These are phyloP conservation scores for Bryopsis sp. DNA, from an alignment of 139 green algal genomes.

Conservation along the genomic window DNA sequence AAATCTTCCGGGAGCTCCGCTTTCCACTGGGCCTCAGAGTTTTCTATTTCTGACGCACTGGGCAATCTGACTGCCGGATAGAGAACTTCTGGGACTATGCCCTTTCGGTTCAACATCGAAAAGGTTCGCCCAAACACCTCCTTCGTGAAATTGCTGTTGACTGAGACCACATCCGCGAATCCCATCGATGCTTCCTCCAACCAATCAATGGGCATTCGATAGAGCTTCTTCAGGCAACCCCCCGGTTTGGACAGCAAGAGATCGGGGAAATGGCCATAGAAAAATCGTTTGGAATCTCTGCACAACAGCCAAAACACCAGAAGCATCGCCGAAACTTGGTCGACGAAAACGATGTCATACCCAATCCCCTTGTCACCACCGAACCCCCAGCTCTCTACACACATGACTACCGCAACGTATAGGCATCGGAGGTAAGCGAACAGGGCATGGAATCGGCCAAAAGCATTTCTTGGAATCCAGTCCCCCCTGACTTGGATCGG, in stretches of 20 bases:
- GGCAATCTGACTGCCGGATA: slow-evolving; percentile 78
- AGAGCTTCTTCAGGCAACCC: slow-evolving; percentile 34
- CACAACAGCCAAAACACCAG: slow-evolving; percentile 60
- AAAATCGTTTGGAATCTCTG: slow-evolving; percentile 58
- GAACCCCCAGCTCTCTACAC: not conserved
- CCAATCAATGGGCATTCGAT: slow-evolving; percentile 61
- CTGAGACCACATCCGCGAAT: slow-evolving; percentile 60
- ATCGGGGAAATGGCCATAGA: slow-evolving; percentile 99
- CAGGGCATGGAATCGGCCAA: slow-evolving; percentile 53
- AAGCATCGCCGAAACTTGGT: slow-evolving; percentile 75
- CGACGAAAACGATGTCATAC: slow-evolving; percentile 78
- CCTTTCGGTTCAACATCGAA: slow-evolving; percentile 28
- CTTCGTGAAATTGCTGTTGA: slow-evolving; percentile 90
- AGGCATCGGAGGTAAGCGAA: slow-evolving; percentile 82
- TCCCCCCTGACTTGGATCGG: slow-evolving; percentile 55
- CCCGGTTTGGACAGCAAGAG: slow-evolving; percentile 60
- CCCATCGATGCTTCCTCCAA: slow-evolving; percentile 79
- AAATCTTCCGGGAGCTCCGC: slow-evolving; percentile 34
- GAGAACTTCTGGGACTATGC: slow-evolving; percentile 58
- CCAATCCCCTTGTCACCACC: slow-evolving; percentile 2
- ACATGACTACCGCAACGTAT: slow-evolving; percentile 46
- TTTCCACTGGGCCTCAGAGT: slow-evolving; percentile 29
- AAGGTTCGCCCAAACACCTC: slow-evolving; percentile 80
- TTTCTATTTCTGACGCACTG: slow-evolving; percentile 26
- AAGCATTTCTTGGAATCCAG: slow-evolving; percentile 79